These are phyloP conservation scores for Ascochyta clinopodiicola DNA, from an alignment of 2,329 filamentous ascomycete genomes.

Conservation along the genomic window DNA sequence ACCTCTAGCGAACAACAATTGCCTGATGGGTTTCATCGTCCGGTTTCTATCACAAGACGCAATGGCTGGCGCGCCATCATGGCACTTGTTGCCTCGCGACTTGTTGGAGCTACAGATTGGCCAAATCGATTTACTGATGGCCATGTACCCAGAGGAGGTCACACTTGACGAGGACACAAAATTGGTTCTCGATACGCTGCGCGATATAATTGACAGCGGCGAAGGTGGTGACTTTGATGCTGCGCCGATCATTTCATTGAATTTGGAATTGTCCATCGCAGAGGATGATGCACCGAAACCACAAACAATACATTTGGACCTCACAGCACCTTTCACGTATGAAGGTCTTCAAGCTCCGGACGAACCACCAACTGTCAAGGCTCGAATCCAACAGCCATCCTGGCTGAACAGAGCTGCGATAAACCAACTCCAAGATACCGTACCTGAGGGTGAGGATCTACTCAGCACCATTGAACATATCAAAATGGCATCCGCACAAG, in stretches of 20 bases:
- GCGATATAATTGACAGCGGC: slow-evolving; percentile 1
- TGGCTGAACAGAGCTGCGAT: slow-evolving; percentile 35
- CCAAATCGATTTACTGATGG: slow-evolving; percentile 36
- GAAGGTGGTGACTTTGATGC: background rate
- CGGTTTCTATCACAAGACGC: background rate
- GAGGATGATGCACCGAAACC: background rate
- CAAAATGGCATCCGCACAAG: slow-evolving; percentile 23
- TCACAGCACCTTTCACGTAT: slow-evolving; percentile 29
- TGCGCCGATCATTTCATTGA: slow-evolving; percentile 19
- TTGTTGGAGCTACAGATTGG: slow-evolving; percentile 38
- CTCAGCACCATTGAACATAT: slow-evolving; percentile 32
- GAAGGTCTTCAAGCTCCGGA: slow-evolving; percentile 8
- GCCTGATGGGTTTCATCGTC: background rate
- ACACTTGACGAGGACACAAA: slow-evolving; percentile 17
- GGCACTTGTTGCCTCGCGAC: slow-evolving; percentile 29
- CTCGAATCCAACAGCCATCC: slow-evolving; percentile 31
- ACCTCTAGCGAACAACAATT: background rate
- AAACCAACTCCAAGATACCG: slow-evolving; percentile 18
- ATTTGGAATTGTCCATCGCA: slow-evolving; percentile 17
- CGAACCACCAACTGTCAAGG: slow-evolving; percentile 29
- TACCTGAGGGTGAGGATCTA: slow-evolving; percentile 21
- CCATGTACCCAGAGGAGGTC: slow-evolving; percentile 38
- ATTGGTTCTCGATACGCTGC: slow-evolving; percentile 19
- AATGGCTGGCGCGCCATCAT: slow-evolving; percentile 13
- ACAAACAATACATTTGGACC: slow-evolving; percentile 24